These are phyloP conservation scores for Trichoderma citrinoviride DNA, from an alignment of 2,329 filamentous ascomycete species.

Conservation along the genomic window DNA sequence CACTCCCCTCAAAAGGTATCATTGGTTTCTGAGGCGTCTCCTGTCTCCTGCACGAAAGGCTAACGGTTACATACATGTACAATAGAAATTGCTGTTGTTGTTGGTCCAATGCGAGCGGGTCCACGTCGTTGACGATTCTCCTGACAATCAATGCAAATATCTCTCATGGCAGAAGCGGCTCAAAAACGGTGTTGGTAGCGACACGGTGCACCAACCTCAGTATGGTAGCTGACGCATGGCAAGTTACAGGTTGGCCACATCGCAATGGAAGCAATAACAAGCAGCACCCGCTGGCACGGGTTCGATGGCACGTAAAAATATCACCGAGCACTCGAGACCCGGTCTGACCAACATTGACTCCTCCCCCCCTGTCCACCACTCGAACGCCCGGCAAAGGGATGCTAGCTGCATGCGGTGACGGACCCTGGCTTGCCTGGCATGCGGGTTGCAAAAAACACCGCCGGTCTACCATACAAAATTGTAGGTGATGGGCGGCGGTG, in stretches of 20 bases:
- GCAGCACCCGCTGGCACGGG: not conserved
- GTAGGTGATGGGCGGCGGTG: too few species aligned
- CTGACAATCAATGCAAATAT: not conserved
- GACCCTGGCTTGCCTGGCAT: conserved; percentile 1
- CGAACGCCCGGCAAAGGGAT: conserved; percentile 7
- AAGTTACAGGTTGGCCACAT: not conserved
- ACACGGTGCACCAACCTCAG: not conserved
- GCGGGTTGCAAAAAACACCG: too few species aligned
- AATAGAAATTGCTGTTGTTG: not conserved
- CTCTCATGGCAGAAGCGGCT: not conserved
- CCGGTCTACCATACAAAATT: too few species aligned
- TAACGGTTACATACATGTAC: not conserved
- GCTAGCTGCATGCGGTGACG: conserved; percentile 16
- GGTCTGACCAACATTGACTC: conserved; percentile 11
- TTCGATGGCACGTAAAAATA: conserved; percentile 7
- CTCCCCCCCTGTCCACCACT: conserved; percentile 1
- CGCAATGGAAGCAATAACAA: not conserved
- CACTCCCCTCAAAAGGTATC: not conserved
- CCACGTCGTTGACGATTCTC: not conserved
- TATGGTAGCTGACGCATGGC: not conserved
- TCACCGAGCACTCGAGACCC: conserved; percentile 11
- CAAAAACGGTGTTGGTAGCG: not conserved
- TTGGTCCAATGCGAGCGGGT: not conserved
- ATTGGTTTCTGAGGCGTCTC: not conserved
- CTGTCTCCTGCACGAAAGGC: not conserved